These are phyloP conservation scores for Podospora pseudocomata DNA, from an alignment of 495 filamentous ascomycete genomes.

Conservation along the genomic window DNA sequence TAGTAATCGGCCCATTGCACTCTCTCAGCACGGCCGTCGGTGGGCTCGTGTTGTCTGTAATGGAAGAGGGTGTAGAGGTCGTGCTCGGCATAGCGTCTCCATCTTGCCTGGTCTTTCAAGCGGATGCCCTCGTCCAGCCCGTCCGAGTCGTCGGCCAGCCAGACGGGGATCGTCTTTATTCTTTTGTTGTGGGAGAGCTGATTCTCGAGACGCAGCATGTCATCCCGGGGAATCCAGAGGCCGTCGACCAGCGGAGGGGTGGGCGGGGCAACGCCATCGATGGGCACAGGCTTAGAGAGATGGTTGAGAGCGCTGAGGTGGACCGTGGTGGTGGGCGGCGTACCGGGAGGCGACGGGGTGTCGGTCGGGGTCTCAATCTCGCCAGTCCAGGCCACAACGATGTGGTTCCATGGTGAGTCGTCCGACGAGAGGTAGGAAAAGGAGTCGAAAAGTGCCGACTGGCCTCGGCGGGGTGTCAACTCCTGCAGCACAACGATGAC, in stretches of 20 bases:
- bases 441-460: constrained; percentile 84
- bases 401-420: constrained; percentile 76
- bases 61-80: constrained; percentile 88
- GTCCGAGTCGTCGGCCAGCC: constrained; percentile 71
- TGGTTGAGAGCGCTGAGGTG: constrained; percentile 48
- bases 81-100: constrained; percentile 85
- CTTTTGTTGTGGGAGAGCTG: constrained; percentile 63
- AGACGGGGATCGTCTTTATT: constrained; percentile 71
- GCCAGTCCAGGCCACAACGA: constrained; percentile 87
- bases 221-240: constrained; percentile 58
- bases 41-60: constrained; percentile 87
- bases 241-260: constrained; percentile 58
- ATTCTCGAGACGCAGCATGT: constrained; percentile 64
- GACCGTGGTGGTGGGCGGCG: constrained; percentile 42
- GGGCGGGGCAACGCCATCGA: constrained; percentile 55
- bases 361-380: constrained; percentile 64
- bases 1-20: constrained; percentile 86
- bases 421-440: constrained; percentile 78
- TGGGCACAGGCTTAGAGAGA: constrained; percentile 66
- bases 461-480: constrained; percentile 71
- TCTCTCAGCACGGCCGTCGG: constrained; percentile 75
- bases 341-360: constrained; percentile 36
- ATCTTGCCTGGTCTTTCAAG: constrained; percentile 74
- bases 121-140: constrained; percentile 57
- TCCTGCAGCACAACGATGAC: constrained; percentile 47